Conservation (phyloP, 2,329 filamentous ascomycete genomes). For the Fusarium dlaminii region DNA sequence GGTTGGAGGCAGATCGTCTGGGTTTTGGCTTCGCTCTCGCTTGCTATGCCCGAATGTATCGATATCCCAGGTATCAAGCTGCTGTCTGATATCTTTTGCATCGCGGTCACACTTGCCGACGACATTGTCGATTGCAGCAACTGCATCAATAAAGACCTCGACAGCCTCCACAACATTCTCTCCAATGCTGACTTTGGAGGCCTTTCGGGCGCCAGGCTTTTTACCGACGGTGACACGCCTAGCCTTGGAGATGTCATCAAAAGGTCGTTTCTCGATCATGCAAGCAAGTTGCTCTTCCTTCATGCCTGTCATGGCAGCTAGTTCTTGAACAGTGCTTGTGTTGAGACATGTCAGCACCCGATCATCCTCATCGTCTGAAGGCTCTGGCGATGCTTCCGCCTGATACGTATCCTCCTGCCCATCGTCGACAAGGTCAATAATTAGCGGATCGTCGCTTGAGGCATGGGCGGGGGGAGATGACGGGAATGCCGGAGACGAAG, state of each 20-base stretch:
- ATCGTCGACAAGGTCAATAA: slow-evolving; percentile 51
- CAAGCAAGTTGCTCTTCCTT: slow-evolving; percentile 74
- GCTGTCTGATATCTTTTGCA: slow-evolving; percentile 64
- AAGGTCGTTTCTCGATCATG: slow-evolving; percentile 80
- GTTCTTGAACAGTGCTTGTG: slow-evolving; percentile 75
- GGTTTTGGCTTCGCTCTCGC: slow-evolving; percentile 43
- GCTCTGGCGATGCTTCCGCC: slow-evolving; percentile 46
- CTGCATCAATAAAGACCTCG: slow-evolving; percentile 80
- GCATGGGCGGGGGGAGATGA: slow-evolving; percentile 37
- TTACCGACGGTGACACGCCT: slow-evolving; percentile 68
- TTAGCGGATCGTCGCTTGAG: slow-evolving; percentile 49
- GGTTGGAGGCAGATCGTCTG: slow-evolving; percentile 53
- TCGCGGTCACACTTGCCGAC: slow-evolving; percentile 79
- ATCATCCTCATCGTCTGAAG: slow-evolving; percentile 47
- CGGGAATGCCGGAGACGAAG: slow-evolving; percentile 34
- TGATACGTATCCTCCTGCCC: slow-evolving; percentile 56
- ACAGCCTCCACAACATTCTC: slow-evolving; percentile 62
- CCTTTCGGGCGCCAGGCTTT: slow-evolving; percentile 57
- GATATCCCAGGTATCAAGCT: slow-evolving; percentile 60
- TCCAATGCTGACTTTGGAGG: slow-evolving; percentile 60
- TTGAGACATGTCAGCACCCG: slow-evolving; percentile 84
- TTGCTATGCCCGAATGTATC: slow-evolving; percentile 57
- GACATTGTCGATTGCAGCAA: slow-evolving; percentile 84
- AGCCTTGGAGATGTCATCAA: slow-evolving; percentile 71
- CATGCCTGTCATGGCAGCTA: slow-evolving; percentile 83